Base-by-base conservation (phyloP, 2,329 filamentous ascomycete species). In the Ophiostoma populinum region DNA sequence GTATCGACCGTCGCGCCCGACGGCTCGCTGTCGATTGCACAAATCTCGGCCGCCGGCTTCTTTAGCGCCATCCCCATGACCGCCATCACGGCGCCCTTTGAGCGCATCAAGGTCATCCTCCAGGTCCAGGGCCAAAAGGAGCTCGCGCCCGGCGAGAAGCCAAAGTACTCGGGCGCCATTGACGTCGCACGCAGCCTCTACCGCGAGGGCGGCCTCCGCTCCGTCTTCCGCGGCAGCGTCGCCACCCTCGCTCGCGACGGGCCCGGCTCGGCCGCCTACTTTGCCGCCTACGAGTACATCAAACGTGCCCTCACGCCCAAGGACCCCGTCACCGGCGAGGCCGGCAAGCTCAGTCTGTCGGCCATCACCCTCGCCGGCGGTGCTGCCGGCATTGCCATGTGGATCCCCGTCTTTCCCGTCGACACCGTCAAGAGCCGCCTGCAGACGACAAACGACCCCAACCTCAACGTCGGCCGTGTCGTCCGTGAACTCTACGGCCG, bases 41-140 rank as follows among this genome's bases (percentile, higher is more conserved):
- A 98, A 57, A 75, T 92, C 58, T 90, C 82, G 22, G 71, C 82
- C 24, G 90, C 90, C 11, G 90, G 90, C 44, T 94, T 94, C 72
- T 92, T 98, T 70, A 92, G 82, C 51, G 90, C 90, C 41, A 80
- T 98, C 40, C 90, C 90, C 50, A 92, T 92, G 83, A 98, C 90
- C 4, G 60, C 82, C 57, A 94, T 98, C 62, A 95, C 90, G n/a
- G 90, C 90, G 5, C 90, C 90, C 41, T 95, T 98, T 55, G 90
- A 98, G 67, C 87, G 90, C 51, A 85, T 98, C 48, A 98, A 98
- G 61, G 87, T 98, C 37, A 85, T 98, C 43, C 76, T 98, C 1
- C 90, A 98, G 57, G 92, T 95, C 46, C 90, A 95, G 60, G 86
- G 85, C 50, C 85, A 94, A 58, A 85, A 86, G 59, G 61, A 67